Base-by-base conservation (phyloP, 108 stramenopile species). In the Epipyxis sp. region DNA sequence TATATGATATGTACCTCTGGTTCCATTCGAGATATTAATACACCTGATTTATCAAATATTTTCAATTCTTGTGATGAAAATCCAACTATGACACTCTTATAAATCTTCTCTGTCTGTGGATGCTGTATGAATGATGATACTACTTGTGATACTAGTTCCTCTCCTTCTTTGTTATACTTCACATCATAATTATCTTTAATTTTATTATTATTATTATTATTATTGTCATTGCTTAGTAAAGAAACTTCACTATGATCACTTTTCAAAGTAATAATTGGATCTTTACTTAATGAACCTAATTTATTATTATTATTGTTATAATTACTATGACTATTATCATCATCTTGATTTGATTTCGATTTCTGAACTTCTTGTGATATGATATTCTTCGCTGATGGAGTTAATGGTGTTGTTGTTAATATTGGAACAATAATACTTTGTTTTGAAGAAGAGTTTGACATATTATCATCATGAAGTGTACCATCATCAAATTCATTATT, bases 31-130 rank as follows among this genome's bases (percentile, higher is more conserved):
- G 30, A 16, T 65, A 65, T 32, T 37, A 65, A 65, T 65, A 35
- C 6, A 3, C 61, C 61, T 29, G 61, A 13, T 6, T 65, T 29
- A 32, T 16, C 34, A 65, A 65, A 65, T 6, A 3, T 6, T 37
- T 32, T 16, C 34, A 65, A 65, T 32, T 65, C 61, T 65, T 65
- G 61, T 29, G 61, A 32, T 37, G 61, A 65, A 65, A 35, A n/a
- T n/a, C n/a, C n/a, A n/a, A n/a, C n/a, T n/a, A n/a, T n/a, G 54
- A 16, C 54, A 25, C 25, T 25, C 54, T 16, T 25, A 25, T 57
- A 57, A 25, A 25, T 57, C 54, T 20, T 25, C 25, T 57, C 25
- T 25, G 54, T 20, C 54, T 57, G 54, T 16, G 20, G 54, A 25
- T 57, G 54, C 54, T 57, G 16, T 25, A 16, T 57, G 20, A 25